Conservation (phyloP, 495 filamentous ascomycete genomes). For the Neurospora sp. region DNA sequence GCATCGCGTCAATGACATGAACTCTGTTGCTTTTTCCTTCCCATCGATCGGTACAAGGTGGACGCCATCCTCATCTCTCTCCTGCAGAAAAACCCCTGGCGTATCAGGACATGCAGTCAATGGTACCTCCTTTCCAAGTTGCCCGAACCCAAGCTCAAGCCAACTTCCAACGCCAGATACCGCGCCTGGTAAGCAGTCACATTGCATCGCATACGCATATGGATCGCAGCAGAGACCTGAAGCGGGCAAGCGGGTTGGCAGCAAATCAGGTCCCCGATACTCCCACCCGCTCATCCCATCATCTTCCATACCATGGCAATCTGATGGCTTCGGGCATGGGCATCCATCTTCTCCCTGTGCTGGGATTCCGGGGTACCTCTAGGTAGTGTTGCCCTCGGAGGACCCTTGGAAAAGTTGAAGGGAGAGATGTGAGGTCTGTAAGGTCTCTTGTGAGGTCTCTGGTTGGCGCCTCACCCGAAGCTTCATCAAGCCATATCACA, state of each 20-base stretch:
- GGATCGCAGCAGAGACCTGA: not conserved
- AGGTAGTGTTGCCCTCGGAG: not conserved
- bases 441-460: not conserved
- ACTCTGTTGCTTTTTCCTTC: not conserved
- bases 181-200: not conserved
- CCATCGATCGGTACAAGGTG: not conserved
- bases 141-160: not conserved
- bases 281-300: not conserved
- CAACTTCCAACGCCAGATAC: not conserved
- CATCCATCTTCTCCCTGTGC: not conserved
- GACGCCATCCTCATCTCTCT: not conserved
- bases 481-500: not conserved
- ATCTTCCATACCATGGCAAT: not conserved
- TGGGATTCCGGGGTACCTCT: not conserved
- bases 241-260: not conserved
- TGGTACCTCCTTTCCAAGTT: not conserved
- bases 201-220: not conserved
- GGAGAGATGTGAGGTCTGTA: not conserved
- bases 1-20: not conserved
- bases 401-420: not conserved
- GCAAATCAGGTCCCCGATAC: not conserved
- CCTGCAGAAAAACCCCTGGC: not conserved
- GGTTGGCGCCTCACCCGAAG: not conserved
- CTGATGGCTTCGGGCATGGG: not conserved
- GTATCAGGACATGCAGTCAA: not conserved